Conservation (phyloP, 1,284 basidiomycete species). For the Ustilago cynodontis region DNA sequence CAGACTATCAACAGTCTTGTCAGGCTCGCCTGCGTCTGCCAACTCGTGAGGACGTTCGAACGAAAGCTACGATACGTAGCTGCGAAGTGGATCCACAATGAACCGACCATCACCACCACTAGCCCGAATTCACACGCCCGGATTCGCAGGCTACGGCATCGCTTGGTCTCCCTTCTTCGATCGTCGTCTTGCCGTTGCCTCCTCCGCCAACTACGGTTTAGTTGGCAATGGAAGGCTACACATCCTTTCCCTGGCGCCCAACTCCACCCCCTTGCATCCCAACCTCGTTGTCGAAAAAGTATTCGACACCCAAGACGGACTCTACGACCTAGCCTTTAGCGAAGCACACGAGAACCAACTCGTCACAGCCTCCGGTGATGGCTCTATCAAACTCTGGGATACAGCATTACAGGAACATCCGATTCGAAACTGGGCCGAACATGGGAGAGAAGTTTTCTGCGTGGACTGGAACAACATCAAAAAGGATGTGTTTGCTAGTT, state of each 20-base stretch:
- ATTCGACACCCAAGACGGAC: conserved; percentile 92
- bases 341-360: conserved; percentile 95
- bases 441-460: conserved; percentile 90
- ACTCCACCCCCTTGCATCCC: conserved; percentile 10
- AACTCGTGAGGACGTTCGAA: background rate
- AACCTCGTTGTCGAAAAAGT: conserved; percentile 43
- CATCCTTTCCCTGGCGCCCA: conserved; percentile 38
- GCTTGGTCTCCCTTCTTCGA: conserved; percentile 94
- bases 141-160: conserved; percentile 86
- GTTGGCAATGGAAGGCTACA: conserved; percentile 83
- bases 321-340: conserved; percentile 92
- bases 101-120: conserved; percentile 39
- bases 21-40: background rate
- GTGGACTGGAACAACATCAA: conserved; percentile 96
- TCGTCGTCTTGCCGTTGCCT: conserved; percentile 83
- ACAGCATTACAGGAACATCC: conserved; percentile 87
- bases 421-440: conserved; percentile 92
- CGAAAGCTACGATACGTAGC: background rate
- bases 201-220: conserved; percentile 92
- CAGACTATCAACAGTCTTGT: background rate
- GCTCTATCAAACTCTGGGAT: conserved; percentile 92
- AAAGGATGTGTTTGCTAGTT: conserved; percentile 87
- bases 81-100: conserved; percentile 8
- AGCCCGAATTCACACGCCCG: conserved; percentile 57
- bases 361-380: conserved; percentile 88